A percentile compares a stretch with the other conserved stretches of the same genome.
Evolutionary conservation across 2,329 filamentous ascomycete genomes (phyloP).

Genomic region (Xylaria sp.): DNA sequence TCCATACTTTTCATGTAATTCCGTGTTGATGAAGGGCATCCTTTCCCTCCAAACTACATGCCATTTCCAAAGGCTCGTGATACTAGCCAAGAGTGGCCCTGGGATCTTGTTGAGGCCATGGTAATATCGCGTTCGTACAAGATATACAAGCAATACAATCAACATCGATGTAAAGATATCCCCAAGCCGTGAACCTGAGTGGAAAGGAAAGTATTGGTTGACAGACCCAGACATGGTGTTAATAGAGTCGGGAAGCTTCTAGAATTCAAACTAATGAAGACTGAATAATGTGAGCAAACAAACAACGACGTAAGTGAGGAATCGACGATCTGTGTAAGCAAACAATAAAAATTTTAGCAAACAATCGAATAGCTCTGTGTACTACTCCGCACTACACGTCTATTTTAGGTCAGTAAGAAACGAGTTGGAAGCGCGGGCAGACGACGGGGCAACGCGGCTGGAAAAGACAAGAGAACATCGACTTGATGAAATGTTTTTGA

Average conservation of each 20-base stretch:
- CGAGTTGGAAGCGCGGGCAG: not conserved
- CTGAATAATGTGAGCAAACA: too few species aligned
- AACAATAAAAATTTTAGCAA: too few species aligned
- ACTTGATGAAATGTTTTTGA: not conserved
- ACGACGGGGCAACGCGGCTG: not conserved
- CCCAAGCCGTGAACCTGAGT: not conserved
- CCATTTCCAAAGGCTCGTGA: not conserved
- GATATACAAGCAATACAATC: too few species aligned
- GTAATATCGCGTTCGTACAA: not conserved
- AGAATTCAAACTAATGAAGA: not conserved
- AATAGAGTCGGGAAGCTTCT: not conserved
- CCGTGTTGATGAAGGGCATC: not conserved
- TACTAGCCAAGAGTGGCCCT: not conserved
- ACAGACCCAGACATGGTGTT: not conserved
- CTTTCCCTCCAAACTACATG: not conserved
- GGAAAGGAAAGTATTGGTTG: not conserved
- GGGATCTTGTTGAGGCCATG: not conserved
- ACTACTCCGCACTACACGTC: not conserved
- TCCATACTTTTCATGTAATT: not conserved
- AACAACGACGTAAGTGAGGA: too few species aligned
- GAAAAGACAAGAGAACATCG: not conserved
- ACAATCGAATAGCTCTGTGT: not conserved
- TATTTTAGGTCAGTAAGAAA: not conserved
- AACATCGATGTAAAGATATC: too few species aligned
- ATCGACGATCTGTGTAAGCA: too few species aligned